Conservation (phyloP, 352 stramenopile genomes). For the Pythium dissimile region DNA sequence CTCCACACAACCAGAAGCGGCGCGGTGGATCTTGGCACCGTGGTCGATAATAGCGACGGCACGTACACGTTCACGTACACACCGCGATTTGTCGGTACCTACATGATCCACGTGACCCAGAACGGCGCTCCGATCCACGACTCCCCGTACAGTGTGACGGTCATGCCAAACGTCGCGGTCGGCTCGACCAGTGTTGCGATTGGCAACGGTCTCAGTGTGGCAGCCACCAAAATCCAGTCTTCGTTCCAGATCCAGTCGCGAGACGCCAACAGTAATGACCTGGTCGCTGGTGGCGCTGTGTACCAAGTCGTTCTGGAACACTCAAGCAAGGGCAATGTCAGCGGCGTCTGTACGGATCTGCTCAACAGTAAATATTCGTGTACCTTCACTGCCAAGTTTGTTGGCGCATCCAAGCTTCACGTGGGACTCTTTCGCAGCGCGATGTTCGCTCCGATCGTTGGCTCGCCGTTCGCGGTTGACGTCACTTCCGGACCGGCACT, state of each 20-base stretch:
- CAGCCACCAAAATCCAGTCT: conserved; percentile 53
- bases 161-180: conserved; percentile 40
- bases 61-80: conserved; percentile 33
- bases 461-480: conserved; percentile 50
- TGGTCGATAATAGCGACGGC: conserved; percentile 28
- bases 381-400: conserved; percentile 49
- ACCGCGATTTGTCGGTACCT: conserved; percentile 26
- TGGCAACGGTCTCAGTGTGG: conserved; percentile 31
- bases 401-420: conserved; percentile 33
- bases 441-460: conserved; percentile 23
- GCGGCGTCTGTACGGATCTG: conserved; percentile 42
- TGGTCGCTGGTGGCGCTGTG: conserved; percentile 34
- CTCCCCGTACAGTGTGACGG: conserved; percentile 53
- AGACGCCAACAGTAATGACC: conserved; percentile 53
- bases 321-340: conserved; percentile 31
- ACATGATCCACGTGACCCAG: conserved; percentile 40
- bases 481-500: conserved; percentile 50
- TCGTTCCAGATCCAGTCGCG: conserved; percentile 55
- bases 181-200: conserved; percentile 40
- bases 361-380: conserved; percentile 60
- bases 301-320: conserved; percentile 41
- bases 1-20: conserved; percentile 24
- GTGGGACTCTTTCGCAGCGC: conserved; percentile 24
- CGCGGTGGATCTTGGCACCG: conserved; percentile 19
- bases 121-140: conserved; percentile 45